Percentiles rank a stretch among this genome's conserved stretches.
Conservation (phyloP, 305 asterid genomes). For the Solanum aculeatissimum region DNA sequence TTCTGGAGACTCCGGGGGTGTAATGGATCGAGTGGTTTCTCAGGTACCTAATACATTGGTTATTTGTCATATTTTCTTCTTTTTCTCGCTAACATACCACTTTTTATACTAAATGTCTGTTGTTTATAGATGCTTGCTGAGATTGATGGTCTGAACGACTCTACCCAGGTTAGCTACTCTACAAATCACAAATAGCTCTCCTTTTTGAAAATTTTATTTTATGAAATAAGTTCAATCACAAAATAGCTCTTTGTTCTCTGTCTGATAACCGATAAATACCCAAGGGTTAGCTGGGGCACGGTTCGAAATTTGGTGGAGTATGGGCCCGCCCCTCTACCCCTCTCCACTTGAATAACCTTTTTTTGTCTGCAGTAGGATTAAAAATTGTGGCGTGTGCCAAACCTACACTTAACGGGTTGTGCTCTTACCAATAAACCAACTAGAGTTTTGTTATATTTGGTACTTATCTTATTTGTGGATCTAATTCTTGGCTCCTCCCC, state of each 20-base stretch:
- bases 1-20: conserved; percentile 98
- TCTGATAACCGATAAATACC: not conserved
- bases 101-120: conserved; percentile 1
- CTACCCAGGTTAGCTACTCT: conserved; percentile 53
- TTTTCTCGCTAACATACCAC: not conserved
- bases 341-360: not conserved
- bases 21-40: conserved; percentile 97
- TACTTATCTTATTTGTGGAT: not conserved
- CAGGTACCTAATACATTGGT: conserved; percentile 37
- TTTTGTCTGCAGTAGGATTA: not conserved
- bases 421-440: not conserved
- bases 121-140: conserved; percentile 84
- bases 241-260: not conserved
- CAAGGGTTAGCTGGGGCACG: not conserved
- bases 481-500: not conserved
- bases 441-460: not conserved
- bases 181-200: not conserved
- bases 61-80: not conserved
- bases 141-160: conserved; percentile 89
- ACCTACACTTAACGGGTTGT: not conserved
- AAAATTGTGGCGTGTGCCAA: not conserved
- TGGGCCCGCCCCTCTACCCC: not conserved
- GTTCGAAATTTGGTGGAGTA: not conserved
- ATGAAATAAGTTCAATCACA: not conserved
- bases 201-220: not conserved